phyloP scores from a whole-genome alignment of 1,284 basidiomycete genomes.

The Lentinula novae-zelandiae region DNA sequence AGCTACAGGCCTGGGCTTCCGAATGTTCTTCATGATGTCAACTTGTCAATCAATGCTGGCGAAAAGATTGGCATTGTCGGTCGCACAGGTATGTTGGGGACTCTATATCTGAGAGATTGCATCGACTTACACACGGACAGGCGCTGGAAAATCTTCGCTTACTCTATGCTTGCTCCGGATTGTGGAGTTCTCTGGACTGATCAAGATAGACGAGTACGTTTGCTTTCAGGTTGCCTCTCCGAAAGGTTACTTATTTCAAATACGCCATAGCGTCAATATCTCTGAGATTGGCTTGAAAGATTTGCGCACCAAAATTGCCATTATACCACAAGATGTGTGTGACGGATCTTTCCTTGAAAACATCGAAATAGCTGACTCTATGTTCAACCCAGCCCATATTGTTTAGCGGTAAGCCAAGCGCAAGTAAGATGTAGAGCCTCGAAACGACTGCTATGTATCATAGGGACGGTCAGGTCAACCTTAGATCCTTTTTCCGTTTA shows the following conservation, averaged over 20 bases:
- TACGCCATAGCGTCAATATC: constrained; percentile 42
- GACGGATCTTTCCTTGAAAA: not conserved
- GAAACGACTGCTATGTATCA: constrained; percentile 15
- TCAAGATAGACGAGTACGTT: constrained; percentile 41
- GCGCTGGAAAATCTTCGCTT: constrained; percentile 56
- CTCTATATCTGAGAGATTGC: not conserved
- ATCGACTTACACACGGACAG: constrained; percentile 14
- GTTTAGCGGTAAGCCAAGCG: constrained; percentile 36
- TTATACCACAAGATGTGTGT: constrained; percentile 50
- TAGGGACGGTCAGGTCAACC: constrained; percentile 59
- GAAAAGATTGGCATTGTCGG: constrained; percentile 82
- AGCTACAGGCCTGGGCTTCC: constrained; percentile 56
- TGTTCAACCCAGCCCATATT: constrained; percentile 37
- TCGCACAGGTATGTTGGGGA: constrained; percentile 23
- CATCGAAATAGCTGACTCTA: not conserved
- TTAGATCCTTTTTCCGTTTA: constrained; percentile 66
- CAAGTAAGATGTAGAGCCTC: not conserved
- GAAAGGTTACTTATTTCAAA: not conserved
- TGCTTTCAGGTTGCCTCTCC: constrained; percentile 13
- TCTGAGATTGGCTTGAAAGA: constrained; percentile 45
- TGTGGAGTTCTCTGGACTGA: constrained; percentile 36
- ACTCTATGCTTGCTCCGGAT: constrained; percentile 37
- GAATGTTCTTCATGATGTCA: constrained; percentile 55
- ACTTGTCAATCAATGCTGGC: constrained; percentile 55
- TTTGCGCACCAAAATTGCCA: constrained; percentile 44